Evolutionary conservation across 2,329 filamentous ascomycete species (phyloP), one percentile per base, ranked within the genome.

Genomic region (Tolypocladium album): DNA sequence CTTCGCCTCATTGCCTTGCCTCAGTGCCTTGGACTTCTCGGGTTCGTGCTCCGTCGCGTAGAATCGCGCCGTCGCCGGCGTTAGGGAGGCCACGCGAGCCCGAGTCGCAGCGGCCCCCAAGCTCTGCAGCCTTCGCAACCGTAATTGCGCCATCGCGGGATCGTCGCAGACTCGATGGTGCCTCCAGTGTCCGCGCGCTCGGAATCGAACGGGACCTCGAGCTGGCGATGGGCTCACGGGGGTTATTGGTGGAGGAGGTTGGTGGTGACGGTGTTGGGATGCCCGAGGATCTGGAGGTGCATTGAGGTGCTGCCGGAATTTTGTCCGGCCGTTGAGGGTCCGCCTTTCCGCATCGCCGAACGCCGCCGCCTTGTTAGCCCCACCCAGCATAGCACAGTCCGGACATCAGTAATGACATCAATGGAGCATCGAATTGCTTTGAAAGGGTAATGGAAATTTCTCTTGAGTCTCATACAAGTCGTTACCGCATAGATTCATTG

Each of bases 1-100:
- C 67, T 68, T 75, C 64, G 70, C 64, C 64, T 76, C 74, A 60
- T 75, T 76, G 58, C 70, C 66, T 62, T 70, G 67, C 22, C 69
- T 64, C 58, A 63, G 67, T 7, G 67, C 59, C 57, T 69, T 73
- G 56, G 70, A 66, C 47, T 67, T 65, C 63, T 73, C 71, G 13
- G 72, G 71, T 62, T 75, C 72, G 38, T 74, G 64, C 12, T 74
- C 71, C 55, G 72, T 75, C 53, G 68, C 66, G 57, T 74, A 76
- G 61, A 61, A 64, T 65, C 73, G 71, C 24, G 57, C 39, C 52
- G 63, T 45, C 56, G 61, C 59, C 55, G 61, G 59, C 59, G 64
- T 11, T 11, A 20, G 31, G 22, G 63, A 61, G 62, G 55, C 58
- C 62, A 55, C 34, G 59, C 56, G 61, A 60, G 64, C 43, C 64